These are phyloP conservation scores for Cladophialophora exuberans DNA, from an alignment of 2,329 filamentous ascomycete genomes.

Conservation along the genomic window DNA sequence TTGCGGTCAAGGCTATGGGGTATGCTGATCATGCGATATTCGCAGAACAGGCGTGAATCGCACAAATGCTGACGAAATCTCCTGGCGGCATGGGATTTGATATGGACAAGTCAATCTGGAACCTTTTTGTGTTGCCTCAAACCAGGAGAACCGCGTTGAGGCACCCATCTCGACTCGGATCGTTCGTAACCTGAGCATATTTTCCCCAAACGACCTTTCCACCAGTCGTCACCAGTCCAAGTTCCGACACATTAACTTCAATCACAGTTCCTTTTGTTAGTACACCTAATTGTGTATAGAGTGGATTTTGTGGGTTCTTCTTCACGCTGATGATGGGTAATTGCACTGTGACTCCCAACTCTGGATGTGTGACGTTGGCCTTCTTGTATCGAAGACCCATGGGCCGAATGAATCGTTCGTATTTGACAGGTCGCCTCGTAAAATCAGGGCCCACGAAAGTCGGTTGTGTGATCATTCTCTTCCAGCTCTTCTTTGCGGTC, in stretches of 20 bases:
- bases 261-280: conserved; percentile 82
- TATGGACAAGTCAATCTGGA: not conserved
- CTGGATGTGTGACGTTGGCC: conserved; percentile 74
- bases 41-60: conserved; percentile 23
- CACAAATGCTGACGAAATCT: not conserved
- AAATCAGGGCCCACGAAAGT: conserved; percentile 93
- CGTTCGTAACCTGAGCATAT: conserved; percentile 69
- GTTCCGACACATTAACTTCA: conserved; percentile 90
- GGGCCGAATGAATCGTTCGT: conserved; percentile 71
- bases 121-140: conserved; percentile 8
- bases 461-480: conserved; percentile 72
- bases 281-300: conserved; percentile 92
- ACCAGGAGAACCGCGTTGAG: conserved; percentile 53
- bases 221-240: conserved; percentile 85
- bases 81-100: not conserved
- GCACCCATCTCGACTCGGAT: conserved; percentile 65
- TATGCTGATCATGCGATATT: conserved; percentile 40
- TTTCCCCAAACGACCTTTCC: conserved; percentile 94
- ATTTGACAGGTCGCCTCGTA: conserved; percentile 82
- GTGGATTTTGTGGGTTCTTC: conserved; percentile 85
- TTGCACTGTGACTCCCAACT: conserved; percentile 85
- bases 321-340: conserved; percentile 77
- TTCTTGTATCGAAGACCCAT: conserved; percentile 82
- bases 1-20: conserved; percentile 60
- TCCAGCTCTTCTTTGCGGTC: conserved; percentile 76